A percentile compares a stretch with the other conserved stretches of the same genome.
phyloP scores from a whole-genome alignment of 2,329 filamentous ascomycete genomes.

The Xylariaceae sp. region DNA sequence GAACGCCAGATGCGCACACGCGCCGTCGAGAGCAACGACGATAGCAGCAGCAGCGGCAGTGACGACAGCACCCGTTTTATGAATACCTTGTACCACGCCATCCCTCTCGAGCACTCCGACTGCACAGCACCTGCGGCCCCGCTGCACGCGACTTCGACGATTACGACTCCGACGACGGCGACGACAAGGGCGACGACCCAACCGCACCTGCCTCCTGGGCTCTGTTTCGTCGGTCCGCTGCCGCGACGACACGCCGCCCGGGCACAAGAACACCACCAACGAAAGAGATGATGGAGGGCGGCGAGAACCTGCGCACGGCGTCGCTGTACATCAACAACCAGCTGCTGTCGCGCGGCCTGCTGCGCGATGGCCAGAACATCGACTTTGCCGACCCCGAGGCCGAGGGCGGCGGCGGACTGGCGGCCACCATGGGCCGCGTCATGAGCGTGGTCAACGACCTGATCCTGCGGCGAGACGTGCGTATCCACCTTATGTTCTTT shows the following conservation, averaged over 20 bases:
- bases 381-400: conserved; percentile 71
- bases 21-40: no score
- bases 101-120: background rate
- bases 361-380: conserved; percentile 64
- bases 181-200: background rate
- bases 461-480: conserved; percentile 79
- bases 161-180: background rate
- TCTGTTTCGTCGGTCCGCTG: background rate
- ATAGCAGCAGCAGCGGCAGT: no score
- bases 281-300: conserved; percentile 27
- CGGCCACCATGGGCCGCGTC: conserved; percentile 70
- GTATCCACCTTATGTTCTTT: conserved; percentile 22
- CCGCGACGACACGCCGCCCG: background rate
- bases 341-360: conserved; percentile 56
- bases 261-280: background rate
- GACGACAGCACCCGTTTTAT: no score
- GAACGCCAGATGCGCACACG: no score
- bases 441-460: conserved; percentile 94
- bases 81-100: background rate
- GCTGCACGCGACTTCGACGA: background rate
- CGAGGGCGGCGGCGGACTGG: conserved; percentile 51
- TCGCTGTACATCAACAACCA: conserved; percentile 69
- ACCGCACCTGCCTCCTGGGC: background rate
- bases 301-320: conserved; percentile 56
- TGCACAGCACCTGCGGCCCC: background rate